Conservation (phyloP, 2,329 filamentous ascomycete genomes). For the Colletotrichum sp. region DNA sequence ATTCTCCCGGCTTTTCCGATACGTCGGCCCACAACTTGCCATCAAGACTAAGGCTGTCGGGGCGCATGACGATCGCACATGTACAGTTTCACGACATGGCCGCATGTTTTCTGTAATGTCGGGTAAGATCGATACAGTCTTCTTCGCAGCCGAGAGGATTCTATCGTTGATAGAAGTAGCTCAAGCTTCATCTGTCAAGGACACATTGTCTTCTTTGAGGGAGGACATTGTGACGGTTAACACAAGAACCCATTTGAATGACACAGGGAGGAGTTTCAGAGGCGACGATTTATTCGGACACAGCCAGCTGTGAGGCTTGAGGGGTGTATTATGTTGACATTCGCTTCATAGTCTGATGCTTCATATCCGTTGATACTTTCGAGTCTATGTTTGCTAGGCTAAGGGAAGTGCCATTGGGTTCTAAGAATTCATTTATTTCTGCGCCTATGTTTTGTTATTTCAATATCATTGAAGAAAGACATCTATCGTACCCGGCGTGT, state of each 20-base stretch:
- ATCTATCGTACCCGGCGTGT: too few relatives aligned
- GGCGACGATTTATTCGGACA: neutral
- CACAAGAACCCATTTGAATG: neutral
- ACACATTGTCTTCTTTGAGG: conserved; percentile 9
- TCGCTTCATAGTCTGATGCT: neutral
- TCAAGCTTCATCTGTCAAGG: neutral
- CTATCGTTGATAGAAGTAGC: neutral
- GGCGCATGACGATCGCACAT: neutral
- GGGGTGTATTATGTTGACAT: neutral
- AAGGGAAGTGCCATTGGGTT: too few relatives aligned
- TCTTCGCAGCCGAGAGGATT: neutral
- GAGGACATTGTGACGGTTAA: neutral
- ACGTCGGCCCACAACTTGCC: neutral
- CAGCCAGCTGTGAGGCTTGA: neutral
- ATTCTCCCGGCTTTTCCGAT: neutral
- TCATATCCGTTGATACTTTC: too few relatives aligned
- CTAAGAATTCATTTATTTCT: too few relatives aligned
- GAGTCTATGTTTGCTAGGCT: too few relatives aligned
- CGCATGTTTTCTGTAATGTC: neutral
- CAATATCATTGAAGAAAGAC: too few relatives aligned
- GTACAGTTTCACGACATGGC: neutral
- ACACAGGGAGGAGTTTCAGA: neutral
- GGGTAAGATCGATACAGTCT: neutral
- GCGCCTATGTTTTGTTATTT: too few relatives aligned
- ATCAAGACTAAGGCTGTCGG: neutral